phyloP scores from a whole-genome alignment of 495 filamentous ascomycete species.

The Trichoderma erinaceum region DNA sequence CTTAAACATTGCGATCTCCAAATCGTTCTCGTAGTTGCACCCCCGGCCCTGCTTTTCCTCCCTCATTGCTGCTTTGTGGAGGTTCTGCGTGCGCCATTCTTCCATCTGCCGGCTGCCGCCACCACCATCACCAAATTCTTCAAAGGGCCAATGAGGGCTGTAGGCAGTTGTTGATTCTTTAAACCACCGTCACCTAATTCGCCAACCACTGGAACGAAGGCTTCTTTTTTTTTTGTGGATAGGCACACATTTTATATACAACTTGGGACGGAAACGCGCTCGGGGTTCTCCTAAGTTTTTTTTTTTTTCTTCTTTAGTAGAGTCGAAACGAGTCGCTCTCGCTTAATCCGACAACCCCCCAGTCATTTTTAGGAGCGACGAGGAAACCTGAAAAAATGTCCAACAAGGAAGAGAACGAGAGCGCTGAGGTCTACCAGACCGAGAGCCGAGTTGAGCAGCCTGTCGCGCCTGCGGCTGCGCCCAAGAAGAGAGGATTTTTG shows the following conservation, averaged over 20 bases:
- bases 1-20: constrained; percentile 15
- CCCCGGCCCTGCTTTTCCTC: constrained; percentile 6
- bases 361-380: neutral
- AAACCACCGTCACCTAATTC: neutral
- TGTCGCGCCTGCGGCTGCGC: constrained; percentile 12
- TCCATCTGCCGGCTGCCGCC: constrained; percentile 1
- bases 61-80: neutral
- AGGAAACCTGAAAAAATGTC: constrained; percentile 21
- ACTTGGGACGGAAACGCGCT: neutral
- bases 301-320: too few species aligned
- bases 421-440: constrained; percentile 24
- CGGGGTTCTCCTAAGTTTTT: too few species aligned
- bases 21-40: constrained; percentile 7
- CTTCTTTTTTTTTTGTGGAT: neutral
- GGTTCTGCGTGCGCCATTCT: neutral
- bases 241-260: neutral
- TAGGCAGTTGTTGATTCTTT: neutral
- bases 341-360: neutral
- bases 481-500: constrained; percentile 25
- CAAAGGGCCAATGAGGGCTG: neutral
- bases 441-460: neutral
- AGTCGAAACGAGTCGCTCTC: too few species aligned
- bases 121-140: neutral
- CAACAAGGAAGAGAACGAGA: constrained; percentile 21
- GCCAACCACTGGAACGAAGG: neutral